Evolutionary conservation across 2,329 filamentous ascomycete species (phyloP), one percentile per base, ranked within the genome.

Genomic region (Coniochaeta sp.): DNA sequence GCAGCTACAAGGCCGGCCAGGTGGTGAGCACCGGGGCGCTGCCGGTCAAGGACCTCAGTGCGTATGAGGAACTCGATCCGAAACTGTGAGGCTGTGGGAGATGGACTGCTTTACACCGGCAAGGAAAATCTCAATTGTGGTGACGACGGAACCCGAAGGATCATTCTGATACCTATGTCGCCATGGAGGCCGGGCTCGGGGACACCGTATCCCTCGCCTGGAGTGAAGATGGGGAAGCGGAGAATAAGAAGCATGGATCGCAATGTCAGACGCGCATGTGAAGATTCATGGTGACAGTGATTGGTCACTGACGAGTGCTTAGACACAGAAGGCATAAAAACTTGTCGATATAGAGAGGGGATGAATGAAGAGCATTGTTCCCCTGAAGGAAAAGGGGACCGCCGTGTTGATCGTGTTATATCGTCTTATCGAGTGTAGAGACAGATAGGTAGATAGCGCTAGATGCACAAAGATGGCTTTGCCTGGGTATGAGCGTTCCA

Each of bases 61-160:
- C 92, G 69, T 98, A 93, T 73, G 90, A 96, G 71, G 93, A 97
- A 62, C 79, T 88, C 62, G 91, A 90, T 64, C 77, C 90, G 16
- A 97, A 97, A 77, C 80, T 97, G 60, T 93, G 72, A 81, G 59
- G 32, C 22, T 47, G 19, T 30, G 24, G 57, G 32, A 10, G 14
- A n/a, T 12, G 24, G 54, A 14, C 38, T 40, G 38, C 38, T 40
- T 9, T 17, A 55, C 4, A 24, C 42, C 19, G n/a, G 19, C 42
- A 40, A 40, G 17, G 12, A n/a, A 4, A n/a, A n/a, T 40, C 16
- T n/a, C n/a, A 9, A n/a, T 4, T 4, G 34, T n/a, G 38, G 17
- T 40, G 38, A 9, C 38, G n/a, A n/a, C n/a, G 38, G 38, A 40
- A 40, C 16, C 38, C 16, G 5, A 9, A 40, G n/a, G 38, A 40